Evolutionary conservation across 345 rosid genomes (phyloP).

Genomic region (Euphorbia peplus): DNA sequence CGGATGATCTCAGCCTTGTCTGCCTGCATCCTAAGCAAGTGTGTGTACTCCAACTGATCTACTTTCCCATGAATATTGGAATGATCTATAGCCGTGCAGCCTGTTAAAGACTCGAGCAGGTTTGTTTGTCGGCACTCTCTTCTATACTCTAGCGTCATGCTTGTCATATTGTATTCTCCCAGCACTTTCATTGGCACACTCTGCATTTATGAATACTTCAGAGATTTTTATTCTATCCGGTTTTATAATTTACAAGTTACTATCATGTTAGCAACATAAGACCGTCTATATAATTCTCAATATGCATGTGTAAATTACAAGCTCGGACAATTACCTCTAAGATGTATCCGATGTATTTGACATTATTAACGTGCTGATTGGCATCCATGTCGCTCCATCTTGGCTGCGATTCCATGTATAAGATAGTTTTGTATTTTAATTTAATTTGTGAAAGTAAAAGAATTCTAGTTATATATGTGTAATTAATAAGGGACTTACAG

Average conservation of each 20-base stretch:
- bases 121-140: slow-evolving; percentile 24
- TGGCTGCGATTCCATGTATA: slow-evolving; percentile 17
- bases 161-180: slow-evolving; percentile 19
- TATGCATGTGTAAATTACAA: no score
- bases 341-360: slow-evolving; percentile 29
- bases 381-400: slow-evolving; percentile 33
- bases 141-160: slow-evolving; percentile 28
- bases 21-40: slow-evolving; percentile 48
- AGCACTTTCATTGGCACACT: slow-evolving; percentile 25
- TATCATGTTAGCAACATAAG: no score
- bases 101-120: slow-evolving; percentile 21
- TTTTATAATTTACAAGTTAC: no score
- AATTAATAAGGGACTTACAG: slow-evolving; percentile 7
- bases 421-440: neutral
- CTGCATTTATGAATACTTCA: no score
- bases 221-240: no score
- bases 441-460: neutral
- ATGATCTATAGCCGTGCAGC: no score
- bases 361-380: slow-evolving; percentile 27
- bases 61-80: slow-evolving; percentile 14
- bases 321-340: slow-evolving; percentile 17
- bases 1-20: slow-evolving; percentile 51
- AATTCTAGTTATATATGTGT: neutral
- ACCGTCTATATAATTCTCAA: no score
- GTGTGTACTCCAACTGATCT: slow-evolving; percentile 45